phyloP scores from a whole-genome alignment of 441 rosid genomes.

The Daphne laureola region DNA sequence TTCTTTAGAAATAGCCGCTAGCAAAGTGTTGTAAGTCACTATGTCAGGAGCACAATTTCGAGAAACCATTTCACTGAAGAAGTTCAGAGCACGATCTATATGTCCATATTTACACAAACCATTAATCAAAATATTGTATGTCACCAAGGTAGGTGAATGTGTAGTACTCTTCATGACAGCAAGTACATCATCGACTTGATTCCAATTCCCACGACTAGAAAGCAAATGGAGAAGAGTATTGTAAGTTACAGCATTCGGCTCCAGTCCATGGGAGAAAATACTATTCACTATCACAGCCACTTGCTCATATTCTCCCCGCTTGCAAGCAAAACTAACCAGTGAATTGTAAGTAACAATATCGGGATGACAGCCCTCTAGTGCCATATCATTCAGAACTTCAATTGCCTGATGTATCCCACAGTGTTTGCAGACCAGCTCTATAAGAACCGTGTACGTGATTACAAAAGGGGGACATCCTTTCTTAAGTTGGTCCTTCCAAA shows the following conservation, averaged over 20 bases:
- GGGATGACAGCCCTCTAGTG: constrained; percentile 68
- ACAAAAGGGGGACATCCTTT: constrained; percentile 68
- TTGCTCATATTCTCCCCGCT: constrained; percentile 48
- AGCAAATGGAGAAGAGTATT: constrained; percentile 76
- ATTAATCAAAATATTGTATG: constrained; percentile 73
- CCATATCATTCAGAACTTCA: constrained; percentile 76
- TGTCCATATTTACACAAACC: constrained; percentile 70
- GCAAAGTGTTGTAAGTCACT: constrained; percentile 68
- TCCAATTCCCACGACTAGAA: constrained; percentile 52
- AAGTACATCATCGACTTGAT: constrained; percentile 61
- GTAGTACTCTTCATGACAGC: constrained; percentile 45
- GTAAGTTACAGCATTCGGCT: constrained; percentile 57
- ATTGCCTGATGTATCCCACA: constrained; percentile 58
- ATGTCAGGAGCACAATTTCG: constrained; percentile 50
- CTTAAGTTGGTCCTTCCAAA: constrained; percentile 62
- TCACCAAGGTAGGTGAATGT: constrained; percentile 45
- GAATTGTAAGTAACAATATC: constrained; percentile 69
- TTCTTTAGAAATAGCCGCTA: constrained; percentile 56
- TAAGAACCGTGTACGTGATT: constrained; percentile 57
- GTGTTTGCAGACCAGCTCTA: constrained; percentile 66
- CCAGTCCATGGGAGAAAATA: constrained; percentile 55
- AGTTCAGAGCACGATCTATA: constrained; percentile 57
- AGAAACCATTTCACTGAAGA: constrained; percentile 52
- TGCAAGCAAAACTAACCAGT: constrained; percentile 52
- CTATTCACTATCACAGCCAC: constrained; percentile 43